Evolutionary conservation across 495 filamentous ascomycete species (phyloP), one percentile per base, ranked within the genome.

Genomic region (Mycothermus thermophilus): DNA sequence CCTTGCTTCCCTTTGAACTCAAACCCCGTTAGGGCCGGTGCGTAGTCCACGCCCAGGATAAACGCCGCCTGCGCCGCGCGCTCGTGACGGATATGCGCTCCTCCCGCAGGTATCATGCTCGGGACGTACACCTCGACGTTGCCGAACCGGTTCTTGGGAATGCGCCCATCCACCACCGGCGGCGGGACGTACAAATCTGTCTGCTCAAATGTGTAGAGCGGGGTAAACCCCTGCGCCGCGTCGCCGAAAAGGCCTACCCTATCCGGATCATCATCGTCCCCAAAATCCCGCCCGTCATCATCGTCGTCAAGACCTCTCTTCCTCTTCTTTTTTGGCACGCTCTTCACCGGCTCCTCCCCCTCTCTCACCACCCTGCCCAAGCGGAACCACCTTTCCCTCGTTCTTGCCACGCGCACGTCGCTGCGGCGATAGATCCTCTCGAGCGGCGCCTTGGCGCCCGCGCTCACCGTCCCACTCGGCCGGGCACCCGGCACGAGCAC

Each of bases 61-160:
- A 67, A 72, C 14, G 84, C 84, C 1, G 87, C 86, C 24, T 67
- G 67, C 4, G 68, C 62, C n/a, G 81, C 77, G 22, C 77, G 65
- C 17, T 74, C 66, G 46, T 79, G 68, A 29, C 52, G 22, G 1
- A 66, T 35, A 20, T 99, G 83, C 24, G 67, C 64, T 1, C 77
- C 90, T 10, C 90, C 92, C 10, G 66, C 53, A 0, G 90, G 90
- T 6, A 95, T 64, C 90, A 99, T 99, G 41, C 74, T 84, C 1
- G 87, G 80, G 8, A 90, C 83, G 50, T 88, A 96, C 16, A 96
- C 48, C 50, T 96, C 90, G 27, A 96, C 48, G 44, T 99, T 99
- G 0, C 82, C 83, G 47, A 76, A 99, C 7, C 61, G 67, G 44
- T 99, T 99, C 41, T 77, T 81, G 3, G 87, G 90, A 7, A 99